phyloP scores from a whole-genome alignment of 768 basidiomycete species.

The Auriscalpium vulgare region DNA sequence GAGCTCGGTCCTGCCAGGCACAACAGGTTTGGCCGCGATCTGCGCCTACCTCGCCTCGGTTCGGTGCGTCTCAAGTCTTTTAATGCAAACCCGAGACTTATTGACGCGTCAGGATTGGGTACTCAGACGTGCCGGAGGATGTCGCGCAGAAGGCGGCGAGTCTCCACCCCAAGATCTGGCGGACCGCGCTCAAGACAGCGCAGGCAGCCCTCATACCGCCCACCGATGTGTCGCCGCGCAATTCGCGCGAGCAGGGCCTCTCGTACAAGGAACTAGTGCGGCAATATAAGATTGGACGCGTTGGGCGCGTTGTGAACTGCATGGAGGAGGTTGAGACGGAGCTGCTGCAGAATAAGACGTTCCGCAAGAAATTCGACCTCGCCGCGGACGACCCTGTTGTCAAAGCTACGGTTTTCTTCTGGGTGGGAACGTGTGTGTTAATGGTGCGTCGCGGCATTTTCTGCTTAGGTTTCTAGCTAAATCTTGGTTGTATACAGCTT shows the following conservation, averaged over 20 bases:
- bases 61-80: constrained; percentile 24
- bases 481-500: not conserved
- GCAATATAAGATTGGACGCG: constrained; percentile 7
- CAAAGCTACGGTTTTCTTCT: constrained; percentile 6
- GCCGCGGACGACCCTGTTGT: constrained; percentile 2
- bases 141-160: constrained; percentile 27
- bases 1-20: constrained; percentile 30
- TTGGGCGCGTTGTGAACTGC: constrained; percentile 7
- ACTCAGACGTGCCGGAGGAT: constrained; percentile 22
- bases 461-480: not conserved
- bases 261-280: constrained; percentile 3
- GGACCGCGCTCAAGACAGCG: constrained; percentile 18
- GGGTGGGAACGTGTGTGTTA: constrained; percentile 8
- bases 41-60: constrained; percentile 44
- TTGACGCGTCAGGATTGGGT: constrained; percentile 16
- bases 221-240: constrained; percentile 1
- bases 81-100: not conserved
- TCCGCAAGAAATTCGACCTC: not conserved
- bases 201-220: constrained; percentile 14
- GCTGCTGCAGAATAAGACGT: constrained; percentile 4
- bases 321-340: constrained; percentile 8
- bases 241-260: constrained; percentile 24
- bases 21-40: constrained; percentile 38
- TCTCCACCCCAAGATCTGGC: constrained; percentile 22
- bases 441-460: constrained; percentile 8